phyloP scores from a whole-genome alignment of 1,284 basidiomycete genomes.

The Malassezia restricta region DNA sequence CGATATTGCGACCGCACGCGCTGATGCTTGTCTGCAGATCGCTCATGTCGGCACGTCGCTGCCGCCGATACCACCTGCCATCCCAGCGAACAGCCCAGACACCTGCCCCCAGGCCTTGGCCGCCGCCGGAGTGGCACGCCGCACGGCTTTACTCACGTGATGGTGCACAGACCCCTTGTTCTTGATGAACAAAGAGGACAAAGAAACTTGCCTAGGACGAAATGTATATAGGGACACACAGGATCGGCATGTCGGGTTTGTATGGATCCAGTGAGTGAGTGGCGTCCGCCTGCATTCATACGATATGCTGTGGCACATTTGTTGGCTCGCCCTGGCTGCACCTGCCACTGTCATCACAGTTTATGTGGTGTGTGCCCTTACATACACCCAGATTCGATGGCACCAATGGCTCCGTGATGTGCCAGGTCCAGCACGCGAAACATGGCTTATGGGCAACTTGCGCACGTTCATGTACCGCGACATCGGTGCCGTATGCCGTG shows the following conservation, averaged over 20 bases:
- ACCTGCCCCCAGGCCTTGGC: slow-evolving; percentile 2
- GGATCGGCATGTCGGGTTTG: too few species aligned
- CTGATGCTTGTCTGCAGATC: not conserved
- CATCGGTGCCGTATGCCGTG: slow-evolving; percentile 2
- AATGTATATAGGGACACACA: too few species aligned
- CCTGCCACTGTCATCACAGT: not conserved
- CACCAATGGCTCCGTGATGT: slow-evolving; percentile 8
- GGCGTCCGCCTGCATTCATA: too few species aligned
- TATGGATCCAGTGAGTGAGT: too few species aligned
- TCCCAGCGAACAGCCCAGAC: not conserved
- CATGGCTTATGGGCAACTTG: slow-evolving; percentile 11
- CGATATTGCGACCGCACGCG: not conserved
- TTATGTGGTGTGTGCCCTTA: not conserved
- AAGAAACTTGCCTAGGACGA: too few species aligned
- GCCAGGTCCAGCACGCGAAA: slow-evolving; percentile 3
- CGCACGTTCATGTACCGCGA: not conserved
- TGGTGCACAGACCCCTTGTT: not conserved
- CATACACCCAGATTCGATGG: slow-evolving; percentile 5
- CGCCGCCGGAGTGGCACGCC: not conserved
- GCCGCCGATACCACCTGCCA: not conserved
- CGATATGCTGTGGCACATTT: not conserved
- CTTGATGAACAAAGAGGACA: too few species aligned
- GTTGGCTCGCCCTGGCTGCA: not conserved
- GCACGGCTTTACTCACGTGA: slow-evolving; percentile 4
- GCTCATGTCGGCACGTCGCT: not conserved